Conservation (phyloP, 1,284 basidiomycete genomes). For the Ustilago xerochloae region DNA sequence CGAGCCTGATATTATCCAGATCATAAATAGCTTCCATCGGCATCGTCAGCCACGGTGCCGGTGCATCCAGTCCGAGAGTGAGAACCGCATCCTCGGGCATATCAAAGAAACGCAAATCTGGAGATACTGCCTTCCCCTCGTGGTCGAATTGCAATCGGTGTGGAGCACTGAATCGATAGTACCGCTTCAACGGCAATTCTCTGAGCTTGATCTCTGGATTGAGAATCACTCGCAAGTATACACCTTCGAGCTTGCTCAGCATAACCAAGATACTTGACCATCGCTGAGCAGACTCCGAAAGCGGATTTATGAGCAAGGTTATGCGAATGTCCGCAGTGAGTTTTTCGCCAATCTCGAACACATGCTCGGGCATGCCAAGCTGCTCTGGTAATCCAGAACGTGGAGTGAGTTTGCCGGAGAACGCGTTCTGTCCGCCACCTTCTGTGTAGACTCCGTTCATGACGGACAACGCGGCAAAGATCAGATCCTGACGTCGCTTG, state of each 20-base stretch:
- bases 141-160: conserved; percentile 76
- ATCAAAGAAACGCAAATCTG: conserved; percentile 45
- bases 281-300: conserved; percentile 84
- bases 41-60: conserved; percentile 89
- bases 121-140: conserved; percentile 72
- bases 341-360: conserved; percentile 76
- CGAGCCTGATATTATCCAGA: conserved; percentile 92
- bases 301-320: conserved; percentile 82
- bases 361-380: conserved; percentile 22
- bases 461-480: conserved; percentile 45
- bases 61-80: conserved; percentile 89
- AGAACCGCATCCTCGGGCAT: conserved; percentile 78
- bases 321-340: conserved; percentile 78
- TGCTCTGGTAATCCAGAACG: conserved; percentile 35
- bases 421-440: conserved; percentile 25
- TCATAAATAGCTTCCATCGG: conserved; percentile 89
- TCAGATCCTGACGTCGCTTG: conserved; percentile 27
- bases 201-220: conserved; percentile 51
- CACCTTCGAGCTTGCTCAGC: conserved; percentile 45
- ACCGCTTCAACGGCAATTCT: conserved; percentile 90
- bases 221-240: conserved; percentile 55
- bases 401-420: conserved; percentile 11
- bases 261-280: conserved; percentile 76
- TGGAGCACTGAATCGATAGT: conserved; percentile 83
- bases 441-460: conserved; percentile 42